These are phyloP conservation scores for Solanum ossicruentum DNA, from an alignment of 257 asterid species.

Conservation along the genomic window DNA sequence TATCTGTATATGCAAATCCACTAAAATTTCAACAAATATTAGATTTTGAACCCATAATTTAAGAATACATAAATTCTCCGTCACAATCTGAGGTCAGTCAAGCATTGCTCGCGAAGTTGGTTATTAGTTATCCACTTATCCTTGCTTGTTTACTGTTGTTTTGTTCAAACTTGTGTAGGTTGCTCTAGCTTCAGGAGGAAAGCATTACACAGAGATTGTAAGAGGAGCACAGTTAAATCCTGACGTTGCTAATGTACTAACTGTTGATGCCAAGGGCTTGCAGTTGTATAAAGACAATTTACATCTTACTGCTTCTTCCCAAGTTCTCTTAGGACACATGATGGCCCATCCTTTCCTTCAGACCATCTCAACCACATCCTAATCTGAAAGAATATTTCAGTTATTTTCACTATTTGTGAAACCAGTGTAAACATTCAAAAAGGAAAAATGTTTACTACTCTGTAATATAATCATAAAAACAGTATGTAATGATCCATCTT, in stretches of 20 bases:
- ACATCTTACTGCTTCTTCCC: constrained; percentile 20
- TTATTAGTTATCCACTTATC: neutral
- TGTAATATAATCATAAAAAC: neutral
- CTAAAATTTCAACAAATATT: neutral
- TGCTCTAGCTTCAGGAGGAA: constrained; percentile 21
- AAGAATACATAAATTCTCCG: neutral
- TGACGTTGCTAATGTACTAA: constrained; percentile 6
- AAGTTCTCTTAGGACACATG: constrained; percentile 19
- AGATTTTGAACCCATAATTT: neutral
- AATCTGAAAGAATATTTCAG: neutral
- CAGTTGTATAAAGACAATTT: constrained; percentile 14
- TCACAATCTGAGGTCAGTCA: neutral
- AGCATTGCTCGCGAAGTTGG: neutral
- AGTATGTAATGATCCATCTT: neutral
- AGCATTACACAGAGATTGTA: constrained; percentile 3
- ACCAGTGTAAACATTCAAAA: neutral
- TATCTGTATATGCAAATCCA: neutral
- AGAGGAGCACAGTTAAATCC: constrained; percentile 19
- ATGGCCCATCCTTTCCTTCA: constrained; percentile 15
- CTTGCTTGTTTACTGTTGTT: neutral
- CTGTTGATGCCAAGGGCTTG: constrained; percentile 26
- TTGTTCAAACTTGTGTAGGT: neutral
- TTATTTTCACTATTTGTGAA: neutral
- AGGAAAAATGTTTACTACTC: neutral
- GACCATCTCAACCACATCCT: neutral